Evolutionary conservation across 805 yeast species (phyloP), one percentile per base, ranked within the genome.

Genomic region (Zygoascus biomembranicola): DNA sequence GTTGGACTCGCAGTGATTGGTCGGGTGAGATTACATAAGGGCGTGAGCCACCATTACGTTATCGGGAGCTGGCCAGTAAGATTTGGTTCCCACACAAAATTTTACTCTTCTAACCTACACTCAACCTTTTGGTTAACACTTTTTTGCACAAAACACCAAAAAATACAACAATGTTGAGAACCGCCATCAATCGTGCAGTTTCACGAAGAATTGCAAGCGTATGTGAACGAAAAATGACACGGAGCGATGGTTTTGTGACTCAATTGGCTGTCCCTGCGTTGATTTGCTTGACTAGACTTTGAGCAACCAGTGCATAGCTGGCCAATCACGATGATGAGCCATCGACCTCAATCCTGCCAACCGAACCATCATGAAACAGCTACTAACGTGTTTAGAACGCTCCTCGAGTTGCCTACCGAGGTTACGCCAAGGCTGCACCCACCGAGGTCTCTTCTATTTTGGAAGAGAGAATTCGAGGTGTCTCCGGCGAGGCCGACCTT

Each of bases 381-480:
- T 23, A 8, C 39, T 35, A 35, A 35, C 39, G 16, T 23, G 20
- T 19, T 8, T 42, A 42, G 44, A 42, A 42, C 20, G 44, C 44
- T 42, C 2, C 44, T 42, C 49, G 49, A n/a, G 49, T 51, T 32
- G 37, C 42, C 9, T 31, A 23, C 19, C 84, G 90, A 72, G 84
- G 96, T 77, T 88, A 82, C 73, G 90, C 94, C 65, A 94, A 94
- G 84, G 94, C 98, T 71, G 90, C 95, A 67, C 98, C 99, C 74
- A 94, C 98, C 66, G 99, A 94, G 81, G 99, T 94, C 64, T 90
- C 99, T 66, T 89, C 98, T 58, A 94, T 94, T 79, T 84, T 94
- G 72, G 99, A 94, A 81, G 96, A 94, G 77, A 90, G 95, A 80
- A 94, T 94, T 81, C 90, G 97, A 81, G 99, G 99, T 79, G 95